Percentiles rank a stretch among this genome's conserved stretches.
Conservation (phyloP, 2,329 filamentous ascomycete species). For the Paraphoma sp. region DNA sequence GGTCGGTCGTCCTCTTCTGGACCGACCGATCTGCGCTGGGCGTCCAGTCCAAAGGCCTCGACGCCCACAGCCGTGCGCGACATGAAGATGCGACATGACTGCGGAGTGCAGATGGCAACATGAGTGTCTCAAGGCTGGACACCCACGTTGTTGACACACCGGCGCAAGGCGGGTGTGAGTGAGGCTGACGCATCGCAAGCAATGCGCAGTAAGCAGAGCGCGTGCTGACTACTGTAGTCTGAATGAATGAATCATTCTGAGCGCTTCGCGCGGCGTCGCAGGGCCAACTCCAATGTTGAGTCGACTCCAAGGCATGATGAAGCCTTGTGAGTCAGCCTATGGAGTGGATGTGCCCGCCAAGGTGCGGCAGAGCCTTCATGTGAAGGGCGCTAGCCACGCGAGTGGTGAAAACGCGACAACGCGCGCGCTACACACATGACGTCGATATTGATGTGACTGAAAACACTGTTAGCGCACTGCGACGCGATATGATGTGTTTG, state of each 20-base stretch:
- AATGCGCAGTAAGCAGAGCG: neutral
- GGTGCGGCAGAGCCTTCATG: conserved; percentile 9
- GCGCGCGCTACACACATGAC: conserved; percentile 19
- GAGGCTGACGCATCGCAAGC: conserved; percentile 1
- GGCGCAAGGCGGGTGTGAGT: conserved; percentile 3
- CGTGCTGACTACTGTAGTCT: neutral
- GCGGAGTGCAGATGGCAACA: neutral
- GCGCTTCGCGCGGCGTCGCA: conserved; percentile 1
- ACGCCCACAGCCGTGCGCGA: conserved; percentile 5
- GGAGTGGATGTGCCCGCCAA: conserved; percentile 1
- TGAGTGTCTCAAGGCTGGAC: neutral
- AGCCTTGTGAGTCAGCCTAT: conserved; percentile 2
- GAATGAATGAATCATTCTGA: neutral
- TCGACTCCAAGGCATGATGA: neutral
- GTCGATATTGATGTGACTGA: conserved; percentile 13
- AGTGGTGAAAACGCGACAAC: conserved; percentile 7
- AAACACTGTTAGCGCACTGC: conserved; percentile 6
- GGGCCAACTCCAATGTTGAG: neutral
- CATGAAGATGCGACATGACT: neutral
- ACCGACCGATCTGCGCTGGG: conserved; percentile 4
- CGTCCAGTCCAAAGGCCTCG: conserved; percentile 8
- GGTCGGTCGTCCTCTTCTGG: neutral
- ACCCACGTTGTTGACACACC: neutral
- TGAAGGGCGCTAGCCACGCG: conserved; percentile 9
- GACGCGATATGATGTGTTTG: conserved; percentile 2